Base-by-base conservation (phyloP, 148 eudicot species). In the Amaranthus cruentus region DNA sequence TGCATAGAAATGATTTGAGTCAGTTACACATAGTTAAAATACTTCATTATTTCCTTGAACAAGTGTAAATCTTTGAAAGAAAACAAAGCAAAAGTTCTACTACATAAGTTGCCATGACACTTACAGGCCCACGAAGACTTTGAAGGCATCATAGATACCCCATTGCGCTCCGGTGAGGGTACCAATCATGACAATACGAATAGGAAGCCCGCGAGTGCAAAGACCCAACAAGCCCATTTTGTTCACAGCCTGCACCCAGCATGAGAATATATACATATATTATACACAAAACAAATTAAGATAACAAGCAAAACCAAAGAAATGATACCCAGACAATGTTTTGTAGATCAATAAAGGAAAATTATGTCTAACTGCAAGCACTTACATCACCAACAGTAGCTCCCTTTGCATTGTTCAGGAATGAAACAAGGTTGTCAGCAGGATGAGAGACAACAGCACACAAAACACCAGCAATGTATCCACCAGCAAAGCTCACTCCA, bases 131-230 rank as follows among this genome's bases (percentile, higher is more conserved):
- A 90, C 93, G 47, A 87, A 93, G 55, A 93, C 98, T 83, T 90
- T 93, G 84, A 90, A 93, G 9, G 98, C 93, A 74, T 93, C 98
- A 77, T 93, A 90, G 77, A 93, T 87, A 67, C 98, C 98, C 98
- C 98, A 92, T 76, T 92, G 98, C 28, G 98, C 98, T 76, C 98
- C 98, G 21, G 98, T 92, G 81, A 92, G 93, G 70, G 98, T 93
- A 82, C 98, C 96, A 48, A 88, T 90, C 98, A 90, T 90, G 79
- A 93, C 90, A 81, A 93, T 90, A 81, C 90, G 93, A 48, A 90
- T 89, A 75, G 98, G 98, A 81, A 93, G 98, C 43, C 98, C 96
- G 48, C 93, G 87, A 47, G 98, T 93, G 70, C 89, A 90, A 61
- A 93, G 91, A 83, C 96, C 96, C 90, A 75, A 78, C 68, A 88